Evolutionary conservation across 169 alveolate genomes (phyloP).

Genomic region (Plasmodium inui): DNA sequence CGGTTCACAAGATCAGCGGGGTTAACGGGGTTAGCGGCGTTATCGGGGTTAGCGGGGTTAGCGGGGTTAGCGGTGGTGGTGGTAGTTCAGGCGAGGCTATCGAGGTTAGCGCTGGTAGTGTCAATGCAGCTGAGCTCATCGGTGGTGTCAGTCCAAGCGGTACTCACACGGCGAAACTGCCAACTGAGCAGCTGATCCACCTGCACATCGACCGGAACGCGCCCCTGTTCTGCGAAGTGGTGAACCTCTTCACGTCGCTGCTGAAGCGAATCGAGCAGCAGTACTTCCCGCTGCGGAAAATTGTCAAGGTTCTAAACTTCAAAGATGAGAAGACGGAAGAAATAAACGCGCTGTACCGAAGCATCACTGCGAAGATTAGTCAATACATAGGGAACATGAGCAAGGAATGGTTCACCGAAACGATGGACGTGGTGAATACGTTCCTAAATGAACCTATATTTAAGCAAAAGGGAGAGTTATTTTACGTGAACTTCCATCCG

Average conservation of each 20-base stretch:
- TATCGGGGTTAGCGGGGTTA: too few species aligned
- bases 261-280: constrained; percentile 71
- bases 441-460: constrained; percentile 66
- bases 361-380: constrained; percentile 39
- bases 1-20: not conserved
- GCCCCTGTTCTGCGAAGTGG: constrained; percentile 56
- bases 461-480: constrained; percentile 13
- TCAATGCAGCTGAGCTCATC: not conserved
- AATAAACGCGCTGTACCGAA: constrained; percentile 22
- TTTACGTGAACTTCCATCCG: constrained; percentile 71
- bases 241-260: constrained; percentile 47
- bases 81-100: not conserved
- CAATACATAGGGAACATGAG: constrained; percentile 46
- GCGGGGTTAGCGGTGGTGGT: not conserved
- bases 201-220: constrained; percentile 47
- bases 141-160: not conserved
- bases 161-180: not conserved
- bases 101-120: not conserved
- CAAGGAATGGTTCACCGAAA: constrained; percentile 65
- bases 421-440: constrained; percentile 53
- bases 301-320: constrained; percentile 23
- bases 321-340: constrained; percentile 59
- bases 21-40: too few species aligned
- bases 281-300: constrained; percentile 50
- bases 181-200: not conserved